Evolutionary conservation across 73 alveolate species (phyloP), one percentile per base, ranked within the genome.

Genomic region (Uronychia setigera): DNA sequence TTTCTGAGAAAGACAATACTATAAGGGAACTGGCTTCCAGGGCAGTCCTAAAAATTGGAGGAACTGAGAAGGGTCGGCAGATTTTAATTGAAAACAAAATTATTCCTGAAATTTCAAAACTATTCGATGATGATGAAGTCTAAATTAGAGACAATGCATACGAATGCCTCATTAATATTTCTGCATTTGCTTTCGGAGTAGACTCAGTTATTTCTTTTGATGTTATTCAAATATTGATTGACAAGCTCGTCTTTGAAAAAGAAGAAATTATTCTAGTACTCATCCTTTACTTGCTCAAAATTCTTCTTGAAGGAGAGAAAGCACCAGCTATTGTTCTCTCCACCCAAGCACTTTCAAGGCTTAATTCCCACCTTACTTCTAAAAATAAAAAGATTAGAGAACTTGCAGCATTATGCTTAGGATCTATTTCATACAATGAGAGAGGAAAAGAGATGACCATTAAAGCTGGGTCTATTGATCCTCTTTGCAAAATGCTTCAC

Each of bases 401-500:
- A 46, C 83, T 89, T n/a, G 92, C 97, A n/a, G 95, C 95, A 25
- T 59, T 83, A 31, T 79, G 83, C 31, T 80, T 93, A 1, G 97
- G 95, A 26, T 88, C 94, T 0, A 84, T 93, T 46, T 28, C 87
- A 11, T 93, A 60, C 74, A 84, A 92, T 59, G 93, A 85, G 78
- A 83, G 88, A 76, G 97, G 97, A 32, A 93, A 93, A 67, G 92
- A 83, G 46, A 59, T 86, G 78, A 92, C 94, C 26, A 93, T 93
- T 31, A 94, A 93, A 60, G 95, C 94, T 25, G 86, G 85, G 78
- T 93, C 95, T 11, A 89, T 93, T 32, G 86, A 77, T 35, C 94
- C 94, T 0, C 84, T 93, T 27, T 76, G 87, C 80, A 82, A 93
- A 33, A 79, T 93, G 94, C 92, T 93, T 29, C 77, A 33, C 86